Evolutionary conservation across 2,329 filamentous ascomycete genomes (phyloP), one percentile per base, ranked within the genome.

Genomic region (Alternaria sp.): DNA sequence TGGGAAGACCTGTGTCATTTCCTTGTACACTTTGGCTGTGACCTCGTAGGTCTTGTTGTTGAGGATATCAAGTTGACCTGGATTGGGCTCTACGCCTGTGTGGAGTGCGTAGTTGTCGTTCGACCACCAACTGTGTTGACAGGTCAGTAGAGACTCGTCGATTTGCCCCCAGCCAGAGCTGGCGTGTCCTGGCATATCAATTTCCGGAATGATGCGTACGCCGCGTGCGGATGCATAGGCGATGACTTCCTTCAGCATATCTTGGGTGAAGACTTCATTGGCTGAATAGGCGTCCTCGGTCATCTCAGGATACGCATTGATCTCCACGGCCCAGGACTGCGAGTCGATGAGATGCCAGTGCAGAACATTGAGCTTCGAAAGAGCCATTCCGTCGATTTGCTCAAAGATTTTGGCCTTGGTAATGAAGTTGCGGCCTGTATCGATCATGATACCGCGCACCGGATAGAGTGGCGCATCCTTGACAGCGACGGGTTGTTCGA

Each of bases 171-270:
- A 88, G 28, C 86, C 86, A 1, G 85, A 82, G 28, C 82, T 80
- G 6, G 85, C 83, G 72, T 89, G 87, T 50, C 86, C 85, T 7
- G 87, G 87, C 85, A 88, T 88, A 73, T 89, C 87, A 45, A 88
- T 83, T 69, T 89, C 87, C n/a, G 87, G 85, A 32, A 89, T 81
- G 59, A 89, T 81, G 58, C 87, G 85, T n/a, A 89, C 81, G 59
- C 84, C 87, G 17, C 86, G 86, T 32, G 83, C 83, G 40, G 83
- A 80, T 15, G 84, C 85, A 65, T 87, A 87, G 12, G 73, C 71
- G 54, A 87, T 81, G 53, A 87, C 75, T 3, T 77, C 76, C 17
- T 74, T 79, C 49, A 87, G 73, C 60, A 82, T 79, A 0, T 71
- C 67, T 2, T 83, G 79, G 3, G 81, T 81, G 72, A 83, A 87